Conservation (phyloP, 139 green algal species). For the Closterium sp. region DNA sequence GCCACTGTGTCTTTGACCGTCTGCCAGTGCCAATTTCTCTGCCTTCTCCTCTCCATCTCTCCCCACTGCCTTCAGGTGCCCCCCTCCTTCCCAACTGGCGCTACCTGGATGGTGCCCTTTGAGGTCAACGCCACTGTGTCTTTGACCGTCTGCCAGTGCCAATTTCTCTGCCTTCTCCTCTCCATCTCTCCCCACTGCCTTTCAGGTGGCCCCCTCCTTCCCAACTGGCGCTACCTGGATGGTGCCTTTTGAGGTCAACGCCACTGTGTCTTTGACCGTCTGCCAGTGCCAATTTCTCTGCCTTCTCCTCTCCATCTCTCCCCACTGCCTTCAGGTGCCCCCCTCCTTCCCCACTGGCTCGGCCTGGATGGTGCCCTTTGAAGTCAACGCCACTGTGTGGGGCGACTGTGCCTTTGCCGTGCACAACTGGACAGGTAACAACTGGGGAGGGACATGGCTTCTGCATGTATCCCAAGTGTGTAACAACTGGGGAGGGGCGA, state of each 20-base stretch:
- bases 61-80: too few relatives aligned
- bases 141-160: too few relatives aligned
- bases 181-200: too few relatives aligned
- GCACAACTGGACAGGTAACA: not conserved
- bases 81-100: not conserved
- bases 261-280: not conserved
- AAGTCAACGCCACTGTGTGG: not conserved
- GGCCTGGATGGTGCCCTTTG: not conserved
- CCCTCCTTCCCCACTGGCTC: not conserved
- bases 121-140: not conserved
- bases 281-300: not conserved
- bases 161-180: too few relatives aligned
- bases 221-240: not conserved
- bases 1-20: too few relatives aligned
- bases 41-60: too few relatives aligned
- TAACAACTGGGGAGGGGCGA: too few relatives aligned
- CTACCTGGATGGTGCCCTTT: not conserved
- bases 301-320: too few relatives aligned
- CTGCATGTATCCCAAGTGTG: too few relatives aligned
- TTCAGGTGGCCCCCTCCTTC: too few relatives aligned
- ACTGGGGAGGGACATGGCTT: not conserved
- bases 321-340: not conserved
- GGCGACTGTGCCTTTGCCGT: not conserved
- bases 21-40: too few relatives aligned
- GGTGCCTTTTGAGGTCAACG: not conserved